phyloP scores from a whole-genome alignment of 139 green algal genomes.

The Chlamydomonas incerta region DNA sequence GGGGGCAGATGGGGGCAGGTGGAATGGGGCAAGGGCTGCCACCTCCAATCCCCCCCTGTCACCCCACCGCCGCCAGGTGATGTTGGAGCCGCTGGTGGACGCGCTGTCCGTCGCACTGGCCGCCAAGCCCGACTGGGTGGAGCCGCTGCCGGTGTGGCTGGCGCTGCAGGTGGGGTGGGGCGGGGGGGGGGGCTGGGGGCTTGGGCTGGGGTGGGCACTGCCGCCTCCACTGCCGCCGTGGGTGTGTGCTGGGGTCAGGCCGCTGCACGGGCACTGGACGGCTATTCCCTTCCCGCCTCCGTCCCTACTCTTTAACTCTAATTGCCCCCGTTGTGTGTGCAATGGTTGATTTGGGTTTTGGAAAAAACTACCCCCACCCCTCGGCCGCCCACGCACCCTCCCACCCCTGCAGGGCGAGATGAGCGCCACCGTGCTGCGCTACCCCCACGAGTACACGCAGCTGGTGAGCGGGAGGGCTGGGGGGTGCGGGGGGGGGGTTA shows the following conservation, averaged over 20 bases:
- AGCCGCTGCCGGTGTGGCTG: slow-evolving; percentile 38
- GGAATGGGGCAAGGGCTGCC: neutral
- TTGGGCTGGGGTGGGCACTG: too few species aligned
- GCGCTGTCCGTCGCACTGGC: slow-evolving; percentile 30
- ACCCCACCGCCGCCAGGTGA: neutral
- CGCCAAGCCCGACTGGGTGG: neutral
- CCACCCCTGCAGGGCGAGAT: slow-evolving; percentile 60
- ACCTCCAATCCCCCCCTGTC: neutral
- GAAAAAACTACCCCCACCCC: too few species aligned
- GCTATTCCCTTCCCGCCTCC: too few species aligned
- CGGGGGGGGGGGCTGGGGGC: too few species aligned
- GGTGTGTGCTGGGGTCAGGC: too few species aligned
- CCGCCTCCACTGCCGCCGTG: too few species aligned
- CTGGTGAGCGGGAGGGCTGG: slow-evolving; percentile 16
- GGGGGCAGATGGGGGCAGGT: neutral
- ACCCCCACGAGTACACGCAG: slow-evolving; percentile 40
- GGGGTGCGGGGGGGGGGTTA: neutral
- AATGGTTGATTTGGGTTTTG: too few species aligned
- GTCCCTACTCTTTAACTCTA: too few species aligned
- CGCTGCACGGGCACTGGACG: too few species aligned
- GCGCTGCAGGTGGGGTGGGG: slow-evolving; percentile 46
- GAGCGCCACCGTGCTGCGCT: slow-evolving; percentile 60
- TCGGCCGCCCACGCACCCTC: neutral
- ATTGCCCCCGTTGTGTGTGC: too few species aligned
- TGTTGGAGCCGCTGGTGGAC: slow-evolving; percentile 26